Conservation (phyloP, 2,329 filamentous ascomycete genomes). For the Fusarium hostae region DNA sequence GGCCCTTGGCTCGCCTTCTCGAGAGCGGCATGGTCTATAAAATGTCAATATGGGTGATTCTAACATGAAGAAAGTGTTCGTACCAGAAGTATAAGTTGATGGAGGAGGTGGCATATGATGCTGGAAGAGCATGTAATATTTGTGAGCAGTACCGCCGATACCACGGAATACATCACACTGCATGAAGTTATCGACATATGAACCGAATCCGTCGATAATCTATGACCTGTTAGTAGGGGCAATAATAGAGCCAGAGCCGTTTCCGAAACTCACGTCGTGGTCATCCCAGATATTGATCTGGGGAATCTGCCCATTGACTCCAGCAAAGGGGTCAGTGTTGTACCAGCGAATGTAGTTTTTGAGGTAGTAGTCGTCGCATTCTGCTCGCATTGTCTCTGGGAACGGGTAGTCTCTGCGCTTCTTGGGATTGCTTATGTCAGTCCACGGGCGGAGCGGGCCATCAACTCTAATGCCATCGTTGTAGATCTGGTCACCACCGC, state of each 20-base stretch:
- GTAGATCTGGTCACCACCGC: constrained; percentile 96
- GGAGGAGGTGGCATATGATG: constrained; percentile 88
- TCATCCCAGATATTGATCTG: constrained; percentile 99
- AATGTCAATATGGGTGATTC: constrained; percentile 16
- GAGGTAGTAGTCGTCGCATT: constrained; percentile 91
- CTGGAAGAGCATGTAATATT: constrained; percentile 98
- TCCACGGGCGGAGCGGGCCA: constrained; percentile 85
- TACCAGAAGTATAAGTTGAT: constrained; percentile 77
- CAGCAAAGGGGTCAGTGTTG: constrained; percentile 82
- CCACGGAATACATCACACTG: constrained; percentile 90
- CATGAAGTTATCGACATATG: constrained; percentile 95
- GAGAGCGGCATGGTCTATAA: constrained; percentile 39
- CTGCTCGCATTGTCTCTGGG: constrained; percentile 78
- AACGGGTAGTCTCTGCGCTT: constrained; percentile 85
- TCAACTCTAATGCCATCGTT: constrained; percentile 91
- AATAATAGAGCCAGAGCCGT: not conserved
- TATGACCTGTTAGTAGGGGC: constrained; percentile 58
- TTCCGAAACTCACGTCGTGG: constrained; percentile 71
- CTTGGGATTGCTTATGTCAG: constrained; percentile 82
- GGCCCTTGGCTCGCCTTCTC: constrained; percentile 59
- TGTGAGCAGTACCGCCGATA: constrained; percentile 91
- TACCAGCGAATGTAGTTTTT: constrained; percentile 91
- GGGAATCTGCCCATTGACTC: constrained; percentile 89
- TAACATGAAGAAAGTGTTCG: not conserved
- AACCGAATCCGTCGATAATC: constrained; percentile 92